These are phyloP conservation scores for Saururus chinensis DNA, from an alignment of 164 flowering plant species.

Conservation along the genomic window DNA sequence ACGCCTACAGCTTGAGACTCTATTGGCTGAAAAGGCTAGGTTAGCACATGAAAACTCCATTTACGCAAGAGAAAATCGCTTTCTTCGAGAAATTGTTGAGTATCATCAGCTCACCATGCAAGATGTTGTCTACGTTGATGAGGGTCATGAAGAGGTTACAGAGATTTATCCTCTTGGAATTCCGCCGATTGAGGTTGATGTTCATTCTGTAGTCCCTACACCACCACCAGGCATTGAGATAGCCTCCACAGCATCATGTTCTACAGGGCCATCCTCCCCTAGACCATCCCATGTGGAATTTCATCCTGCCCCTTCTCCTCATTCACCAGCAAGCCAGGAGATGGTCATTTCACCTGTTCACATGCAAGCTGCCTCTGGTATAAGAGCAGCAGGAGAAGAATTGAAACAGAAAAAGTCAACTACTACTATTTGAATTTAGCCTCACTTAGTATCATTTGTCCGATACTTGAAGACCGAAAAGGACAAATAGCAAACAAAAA, in stretches of 20 bases:
- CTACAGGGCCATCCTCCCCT: neutral
- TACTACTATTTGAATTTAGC: neutral
- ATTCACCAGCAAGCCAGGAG: neutral
- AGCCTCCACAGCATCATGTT: neutral
- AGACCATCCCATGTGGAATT: neutral
- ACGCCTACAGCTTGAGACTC: constrained; percentile 87
- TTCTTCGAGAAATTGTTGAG: constrained; percentile 89
- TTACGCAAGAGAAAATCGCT: constrained; percentile 84
- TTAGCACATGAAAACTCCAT: constrained; percentile 76
- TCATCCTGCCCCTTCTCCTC: neutral
- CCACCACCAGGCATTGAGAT: neutral
- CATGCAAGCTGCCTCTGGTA: neutral
- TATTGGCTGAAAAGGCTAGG: constrained; percentile 89
- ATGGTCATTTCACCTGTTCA: neutral
- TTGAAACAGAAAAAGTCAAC: neutral
- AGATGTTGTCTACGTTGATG: constrained; percentile 82
- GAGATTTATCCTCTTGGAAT: constrained; percentile 47
- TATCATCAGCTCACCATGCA: constrained; percentile 97
- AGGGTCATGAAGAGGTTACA: constrained; percentile 77
- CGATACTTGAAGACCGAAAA: too few relatives aligned
- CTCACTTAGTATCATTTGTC: neutral
- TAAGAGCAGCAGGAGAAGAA: neutral
- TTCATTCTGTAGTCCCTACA: neutral
- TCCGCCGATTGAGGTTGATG: constrained; percentile 11
- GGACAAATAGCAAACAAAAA: too few relatives aligned